Conservation (phyloP, 2,329 filamentous ascomycete genomes). For the Claviceps sp. region DNA sequence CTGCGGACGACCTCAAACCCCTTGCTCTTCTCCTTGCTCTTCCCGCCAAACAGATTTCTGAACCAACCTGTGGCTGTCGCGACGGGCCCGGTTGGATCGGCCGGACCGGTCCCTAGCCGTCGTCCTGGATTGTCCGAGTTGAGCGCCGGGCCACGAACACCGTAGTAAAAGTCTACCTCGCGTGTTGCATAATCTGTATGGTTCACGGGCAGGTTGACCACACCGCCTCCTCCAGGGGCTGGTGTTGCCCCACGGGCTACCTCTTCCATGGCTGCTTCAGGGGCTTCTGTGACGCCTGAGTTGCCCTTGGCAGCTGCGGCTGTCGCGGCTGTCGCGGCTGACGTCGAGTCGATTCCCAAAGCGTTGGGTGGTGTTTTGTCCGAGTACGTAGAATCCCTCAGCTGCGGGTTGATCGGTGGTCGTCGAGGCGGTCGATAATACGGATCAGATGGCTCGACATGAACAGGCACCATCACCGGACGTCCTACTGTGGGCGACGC, state of each 20-base stretch:
- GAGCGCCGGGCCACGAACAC: conserved; percentile 75
- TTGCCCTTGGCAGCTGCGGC: neutral
- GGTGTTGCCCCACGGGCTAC: conserved; percentile 31
- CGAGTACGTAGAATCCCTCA: conserved; percentile 24
- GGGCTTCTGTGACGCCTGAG: conserved; percentile 10
- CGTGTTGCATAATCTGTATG: conserved; percentile 81
- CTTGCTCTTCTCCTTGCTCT: conserved; percentile 88
- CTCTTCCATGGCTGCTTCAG: conserved; percentile 25
- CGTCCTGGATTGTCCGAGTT: conserved; percentile 69
- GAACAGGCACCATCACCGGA: conserved; percentile 30
- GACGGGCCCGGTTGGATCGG: conserved; percentile 84
- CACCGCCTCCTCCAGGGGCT: conserved; percentile 23
- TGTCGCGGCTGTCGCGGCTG: conserved; percentile 5
- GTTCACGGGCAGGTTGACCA: conserved; percentile 31
- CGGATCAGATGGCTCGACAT: conserved; percentile 51
- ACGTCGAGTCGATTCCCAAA: conserved; percentile 19
- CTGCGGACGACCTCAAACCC: conserved; percentile 95
- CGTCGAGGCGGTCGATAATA: conserved; percentile 80
- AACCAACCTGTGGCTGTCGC: conserved; percentile 86
- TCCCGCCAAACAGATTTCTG: conserved; percentile 62
- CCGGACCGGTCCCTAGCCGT: conserved; percentile 83
- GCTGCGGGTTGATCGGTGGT: conserved; percentile 50
- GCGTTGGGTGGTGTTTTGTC: conserved; percentile 17
- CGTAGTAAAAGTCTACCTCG: conserved; percentile 95
- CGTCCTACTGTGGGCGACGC: conserved; percentile 39